These are phyloP conservation scores for Suillus placidus DNA, from an alignment of 768 basidiomycete species.

Conservation along the genomic window DNA sequence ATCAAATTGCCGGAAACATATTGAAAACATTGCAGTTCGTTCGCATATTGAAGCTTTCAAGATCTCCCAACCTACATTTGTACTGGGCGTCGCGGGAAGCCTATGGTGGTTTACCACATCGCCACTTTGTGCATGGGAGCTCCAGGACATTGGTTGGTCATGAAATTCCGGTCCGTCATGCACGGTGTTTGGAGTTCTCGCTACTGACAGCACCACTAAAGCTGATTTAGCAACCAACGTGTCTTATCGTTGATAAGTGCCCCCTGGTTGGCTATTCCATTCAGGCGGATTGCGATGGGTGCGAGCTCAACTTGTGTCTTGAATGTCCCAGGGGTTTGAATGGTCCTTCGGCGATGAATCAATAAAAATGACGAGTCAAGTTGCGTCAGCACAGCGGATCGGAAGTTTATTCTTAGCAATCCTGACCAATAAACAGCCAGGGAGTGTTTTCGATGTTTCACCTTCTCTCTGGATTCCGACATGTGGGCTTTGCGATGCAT, in stretches of 20 bases:
- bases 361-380: background rate
- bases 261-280: background rate
- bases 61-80: background rate
- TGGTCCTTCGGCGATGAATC: background rate
- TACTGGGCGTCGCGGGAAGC: background rate
- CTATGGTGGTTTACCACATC: background rate
- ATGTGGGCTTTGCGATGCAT: background rate
- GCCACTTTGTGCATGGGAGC: background rate
- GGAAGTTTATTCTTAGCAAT: background rate
- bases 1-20: background rate
- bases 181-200: background rate
- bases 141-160: background rate
- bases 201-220: background rate
- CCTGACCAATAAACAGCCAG: background rate
- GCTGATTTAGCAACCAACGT: background rate
- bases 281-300: background rate
- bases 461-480: background rate
- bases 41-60: background rate
- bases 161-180: background rate
- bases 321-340: background rate
- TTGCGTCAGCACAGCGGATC: background rate
- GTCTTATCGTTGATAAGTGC: background rate
- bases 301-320: too few species aligned
- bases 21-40: background rate
- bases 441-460: background rate